Evolutionary conservation across 768 basidiomycete species (phyloP), one percentile per base, ranked within the genome.

Genomic region (Harrya chromipes): DNA sequence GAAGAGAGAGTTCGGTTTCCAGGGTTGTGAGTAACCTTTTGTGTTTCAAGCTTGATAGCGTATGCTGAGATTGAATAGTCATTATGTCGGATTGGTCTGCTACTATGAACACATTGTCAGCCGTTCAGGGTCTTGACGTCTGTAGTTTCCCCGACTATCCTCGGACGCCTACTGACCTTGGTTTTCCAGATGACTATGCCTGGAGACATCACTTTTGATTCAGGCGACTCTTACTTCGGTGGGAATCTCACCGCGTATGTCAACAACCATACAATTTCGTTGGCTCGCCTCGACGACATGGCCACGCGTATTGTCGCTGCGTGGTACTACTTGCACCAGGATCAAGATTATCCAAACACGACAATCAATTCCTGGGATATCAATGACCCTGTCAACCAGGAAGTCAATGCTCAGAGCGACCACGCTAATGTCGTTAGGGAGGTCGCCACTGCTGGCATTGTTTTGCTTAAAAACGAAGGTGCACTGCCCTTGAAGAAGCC

Each of bases 251-350:
- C 81, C 1, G 61, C 70, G 26, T 80, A 79, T 10, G 84, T 90
- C 14, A 71, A 77, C 50, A 81, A 79, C 36, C 79, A 83, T 16
- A 70, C 75, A 27, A 83, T 92, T 6, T 68, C 82, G 0, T 67
- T 76, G 56, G 62, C 75, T 19, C 78, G 84, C 31, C 70, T 87
- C n/a, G 76, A 82, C 60, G 82, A 90, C 62, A 77, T 88, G 76
- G 87, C 86, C 1, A 78, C 78, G 3, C 80, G 87, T 17, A 83
- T 89, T 50, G 62, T 89, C 10, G 84, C 85, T 16, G 76, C 77
- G 7, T 89, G 81, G 77, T 83, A 62, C 33, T 73, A 72, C 46
- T 4, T 50, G 46, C 65, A 62, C 46, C 73, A 68, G 48, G 74
- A 69, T 31, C 16, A 57, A 43, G 57, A 37, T 14, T 69, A 68